These are phyloP conservation scores for Pseudogymnoascus sp. DNA, from an alignment of 2,329 filamentous ascomycete genomes.

Conservation along the genomic window DNA sequence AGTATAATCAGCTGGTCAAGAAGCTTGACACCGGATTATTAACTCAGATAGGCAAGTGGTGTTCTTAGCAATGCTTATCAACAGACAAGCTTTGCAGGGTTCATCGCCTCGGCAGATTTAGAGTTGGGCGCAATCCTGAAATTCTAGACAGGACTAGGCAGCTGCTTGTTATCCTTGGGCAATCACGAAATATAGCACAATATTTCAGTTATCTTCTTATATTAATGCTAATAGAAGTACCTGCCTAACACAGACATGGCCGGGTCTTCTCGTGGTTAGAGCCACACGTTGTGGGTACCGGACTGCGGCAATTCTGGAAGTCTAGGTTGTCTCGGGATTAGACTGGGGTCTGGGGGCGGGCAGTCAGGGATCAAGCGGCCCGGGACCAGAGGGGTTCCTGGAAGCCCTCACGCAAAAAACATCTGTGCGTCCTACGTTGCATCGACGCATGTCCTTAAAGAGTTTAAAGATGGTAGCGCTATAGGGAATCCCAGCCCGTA, in stretches of 20 bases:
- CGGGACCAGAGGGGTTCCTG: background rate
- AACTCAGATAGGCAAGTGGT: background rate
- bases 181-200: background rate
- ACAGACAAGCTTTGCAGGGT: background rate
- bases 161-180: background rate
- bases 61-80: background rate
- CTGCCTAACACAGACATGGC: background rate
- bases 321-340: background rate
- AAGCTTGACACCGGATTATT: background rate
- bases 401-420: background rate
- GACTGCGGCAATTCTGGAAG: background rate
- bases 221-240: background rate
- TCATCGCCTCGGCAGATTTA: background rate
- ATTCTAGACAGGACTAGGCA: background rate
- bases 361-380: background rate
- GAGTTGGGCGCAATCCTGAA: background rate
- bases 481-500: background rate
- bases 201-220: background rate
- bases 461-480: background rate
- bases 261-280: background rate
- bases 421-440: background rate
- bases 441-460: background rate
- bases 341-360: background rate
- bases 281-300: background rate
- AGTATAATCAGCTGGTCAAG: background rate